A percentile compares a stretch with the other conserved stretches of the same genome.
These are phyloP conservation scores for Xylaria nigripes DNA, from an alignment of 495 filamentous ascomycete genomes.

Conservation along the genomic window DNA sequence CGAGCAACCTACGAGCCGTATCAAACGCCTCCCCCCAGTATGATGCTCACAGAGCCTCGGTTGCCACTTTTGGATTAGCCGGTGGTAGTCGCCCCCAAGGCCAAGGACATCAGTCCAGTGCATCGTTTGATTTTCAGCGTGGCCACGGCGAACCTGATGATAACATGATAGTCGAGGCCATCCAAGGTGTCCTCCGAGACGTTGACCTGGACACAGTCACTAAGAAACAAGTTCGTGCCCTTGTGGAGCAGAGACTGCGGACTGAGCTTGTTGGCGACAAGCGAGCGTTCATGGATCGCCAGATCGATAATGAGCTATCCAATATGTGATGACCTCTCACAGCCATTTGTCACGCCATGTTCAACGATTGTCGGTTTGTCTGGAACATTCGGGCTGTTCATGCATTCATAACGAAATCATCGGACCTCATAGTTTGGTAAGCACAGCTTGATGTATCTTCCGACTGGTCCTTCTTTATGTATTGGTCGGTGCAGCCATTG, in stretches of 20 bases:
- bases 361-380: background rate
- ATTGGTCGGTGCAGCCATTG: background rate
- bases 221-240: constrained; percentile 90
- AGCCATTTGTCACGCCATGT: background rate
- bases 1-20: constrained; percentile 29
- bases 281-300: constrained; percentile 73
- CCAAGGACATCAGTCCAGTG: constrained; percentile 49
- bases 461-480: background rate
- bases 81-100: constrained; percentile 33
- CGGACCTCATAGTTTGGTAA: background rate
- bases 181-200: constrained; percentile 73
- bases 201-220: constrained; percentile 93
- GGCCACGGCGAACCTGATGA: constrained; percentile 59
- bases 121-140: constrained; percentile 71
- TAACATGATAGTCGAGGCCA: constrained; percentile 70
- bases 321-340: constrained; percentile 63
- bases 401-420: constrained; percentile 10
- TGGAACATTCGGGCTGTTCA: constrained; percentile 18
- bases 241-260: constrained; percentile 88
- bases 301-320: constrained; percentile 88
- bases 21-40: constrained; percentile 25
- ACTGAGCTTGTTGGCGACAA: constrained; percentile 77
- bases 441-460: background rate
- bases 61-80: constrained; percentile 32
- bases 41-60: constrained; percentile 27